A percentile compares a stretch with the other conserved stretches of the same genome.
Evolutionary conservation across 306 rosid species (phyloP).

Genomic region (Sechiopsis laciniata): DNA sequence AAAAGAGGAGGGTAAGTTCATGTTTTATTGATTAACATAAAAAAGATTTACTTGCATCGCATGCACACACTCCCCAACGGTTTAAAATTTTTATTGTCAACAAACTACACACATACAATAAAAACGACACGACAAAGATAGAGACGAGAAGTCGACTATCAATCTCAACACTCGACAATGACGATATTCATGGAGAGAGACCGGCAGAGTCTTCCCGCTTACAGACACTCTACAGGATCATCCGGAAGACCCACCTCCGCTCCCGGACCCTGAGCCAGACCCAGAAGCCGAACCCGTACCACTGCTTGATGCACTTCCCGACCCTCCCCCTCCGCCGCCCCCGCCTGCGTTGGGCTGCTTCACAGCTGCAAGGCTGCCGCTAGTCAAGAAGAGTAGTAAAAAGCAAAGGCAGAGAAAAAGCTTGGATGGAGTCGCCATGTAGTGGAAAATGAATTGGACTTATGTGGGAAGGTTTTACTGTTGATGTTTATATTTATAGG

Average conservation of each 20-base stretch:
- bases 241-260: slow-evolving; percentile 3
- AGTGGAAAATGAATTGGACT: background rate
- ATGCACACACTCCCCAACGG: too few species aligned
- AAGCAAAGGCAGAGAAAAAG: background rate
- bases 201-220: too few species aligned
- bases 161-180: background rate
- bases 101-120: background rate
- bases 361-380: background rate
- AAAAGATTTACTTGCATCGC: too few species aligned
- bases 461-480: too few species aligned
- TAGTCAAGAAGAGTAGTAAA: background rate
- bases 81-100: background rate
- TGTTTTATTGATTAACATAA: too few species aligned
- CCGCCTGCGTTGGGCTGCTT: background rate
- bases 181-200: too few species aligned
- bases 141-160: background rate
- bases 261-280: background rate
- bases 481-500: background rate
- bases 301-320: background rate
- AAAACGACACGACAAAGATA: background rate
- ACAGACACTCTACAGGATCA: too few species aligned
- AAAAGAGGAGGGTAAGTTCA: too few species aligned
- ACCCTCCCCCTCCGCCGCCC: background rate
- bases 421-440: background rate
- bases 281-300: slow-evolving; percentile 10